Base-by-base conservation (phyloP, 1,139 yeast species). In the Geotrichum histeridarum region DNA sequence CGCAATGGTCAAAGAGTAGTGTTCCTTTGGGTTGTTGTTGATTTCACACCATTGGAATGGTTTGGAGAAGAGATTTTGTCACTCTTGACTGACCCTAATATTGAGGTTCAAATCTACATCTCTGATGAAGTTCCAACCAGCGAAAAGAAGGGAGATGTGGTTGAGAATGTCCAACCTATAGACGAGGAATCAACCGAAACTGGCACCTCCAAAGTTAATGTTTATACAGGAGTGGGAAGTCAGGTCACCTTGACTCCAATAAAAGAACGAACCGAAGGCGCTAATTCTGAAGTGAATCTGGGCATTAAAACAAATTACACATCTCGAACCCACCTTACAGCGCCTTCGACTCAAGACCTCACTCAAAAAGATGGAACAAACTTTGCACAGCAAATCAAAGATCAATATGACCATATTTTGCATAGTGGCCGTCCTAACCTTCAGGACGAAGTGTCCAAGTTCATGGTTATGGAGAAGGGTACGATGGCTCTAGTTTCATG, bases 1-100 rank as follows among this genome's bases (percentile, higher is more conserved):
- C 35, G 31, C 8, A 30, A 44, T 8, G 50, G 57, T 27, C 74
- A 78, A 48, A 60, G 60, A 9, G 61, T 80, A 35, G 73, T 73
- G 50, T 69, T 82, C 53, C 56, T 73, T 17, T 82, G 86, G 87
- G 74, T 78, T 2, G 69, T 79, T 2, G 73, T 79, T 56, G 79
- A 77, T 43, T 70, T 71, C 38, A 66, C 70, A 11, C 70, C 79
- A 0, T 61, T 81, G 38, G 64, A 67, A 17, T 80, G 83, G 82
- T 80, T 82, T 65, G 59, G 57, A 6, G 54, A 61, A 22, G 67
- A 64, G 59, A 56, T 41, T 31, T 50, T 22, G 15, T 57, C 32
- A 15, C 51, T 47, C 33, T 54, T 42, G 8, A 35, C 38, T 31
- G 50, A 50, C 7, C 43, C 50, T 7, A 50, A 49, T 7, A 47